Evolutionary conservation across 768 basidiomycete species (phyloP).

Genomic region (Xanthoconium stramineum): DNA sequence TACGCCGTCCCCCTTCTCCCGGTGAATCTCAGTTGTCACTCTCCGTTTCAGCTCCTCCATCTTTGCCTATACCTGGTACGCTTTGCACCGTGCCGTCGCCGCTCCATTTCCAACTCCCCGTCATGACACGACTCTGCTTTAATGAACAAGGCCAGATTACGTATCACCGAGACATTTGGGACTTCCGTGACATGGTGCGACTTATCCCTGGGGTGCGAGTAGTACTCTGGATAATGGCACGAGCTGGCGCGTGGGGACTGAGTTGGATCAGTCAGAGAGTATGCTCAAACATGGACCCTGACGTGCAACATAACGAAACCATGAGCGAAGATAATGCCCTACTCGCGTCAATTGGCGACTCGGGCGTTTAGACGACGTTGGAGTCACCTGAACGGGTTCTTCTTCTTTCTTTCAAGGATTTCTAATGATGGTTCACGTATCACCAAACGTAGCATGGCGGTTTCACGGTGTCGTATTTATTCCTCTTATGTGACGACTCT

Average conservation of each 20-base stretch:
- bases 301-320: neutral
- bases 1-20: constrained; percentile 30
- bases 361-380: constrained; percentile 8
- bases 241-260: constrained; percentile 58
- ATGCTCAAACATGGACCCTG: constrained; percentile 7
- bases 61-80: constrained; percentile 57
- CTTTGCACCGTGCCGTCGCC: constrained; percentile 60
- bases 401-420: neutral
- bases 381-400: neutral
- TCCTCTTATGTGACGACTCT: constrained; percentile 6
- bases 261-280: constrained; percentile 34
- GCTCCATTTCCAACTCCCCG: constrained; percentile 68
- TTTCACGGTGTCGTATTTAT: constrained; percentile 1
- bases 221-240: constrained; percentile 65
- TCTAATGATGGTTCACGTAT: neutral
- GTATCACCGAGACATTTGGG: constrained; percentile 79
- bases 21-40: constrained; percentile 26
- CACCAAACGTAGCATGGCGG: neutral
- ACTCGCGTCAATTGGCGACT: constrained; percentile 6
- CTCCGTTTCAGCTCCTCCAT: constrained; percentile 38
- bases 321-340: constrained; percentile 10
- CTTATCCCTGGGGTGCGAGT: constrained; percentile 67
- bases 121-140: constrained; percentile 71
- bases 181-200: constrained; percentile 72
- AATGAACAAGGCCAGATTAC: constrained; percentile 82